Base-by-base conservation (phyloP, 495 filamentous ascomycete species). In the Penicillium ochrochloron region DNA sequence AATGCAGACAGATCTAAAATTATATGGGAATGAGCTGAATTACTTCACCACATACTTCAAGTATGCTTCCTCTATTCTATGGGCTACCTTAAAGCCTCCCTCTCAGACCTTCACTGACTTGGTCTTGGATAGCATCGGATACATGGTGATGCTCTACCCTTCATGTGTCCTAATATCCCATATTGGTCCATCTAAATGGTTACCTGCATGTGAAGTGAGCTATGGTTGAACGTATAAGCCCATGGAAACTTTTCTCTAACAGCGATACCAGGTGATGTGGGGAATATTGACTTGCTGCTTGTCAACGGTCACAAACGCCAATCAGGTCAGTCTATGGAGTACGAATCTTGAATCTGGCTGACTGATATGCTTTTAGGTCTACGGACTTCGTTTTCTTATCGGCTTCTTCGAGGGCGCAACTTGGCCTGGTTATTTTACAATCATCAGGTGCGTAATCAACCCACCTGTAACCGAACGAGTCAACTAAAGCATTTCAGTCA, bases 341-440 rank as follows among this genome's bases (percentile, higher is more conserved):
- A 46, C 2, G 8, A 46, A 0, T 10, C 5, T 46, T 25, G 44
- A 25, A 48, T 21, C 19, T 48, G 3, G 21, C 44, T 48, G 3
- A 48, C 19, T 7, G 6, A 23, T 46, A 9, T 21, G 8, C 42
- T 2, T 46, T 0, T 21, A 21, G 42, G n/a, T 46, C n/a, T 46
- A 48, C 21, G 44, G 44, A 23, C 44, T 48, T 2, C 44, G 21
- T 0, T 48, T 48, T 3, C 44, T 48, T 3, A 48, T 48, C 44
- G 44, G 44, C 9, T 48, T 48, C 44, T 48, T 48, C 12, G 44
- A 48, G 10, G 44, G 44, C 9, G 44, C 44, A 48, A 48, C 44
- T 12, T 48, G 44, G 44, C 44, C 44, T 25, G 44, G 44, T 12
- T 48, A 48, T 48, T 48, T 25, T 25, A 48, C 44, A 48, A 48